These are phyloP conservation scores for Rhizopogon vesiculosus DNA, from an alignment of 768 basidiomycete species.

Conservation along the genomic window DNA sequence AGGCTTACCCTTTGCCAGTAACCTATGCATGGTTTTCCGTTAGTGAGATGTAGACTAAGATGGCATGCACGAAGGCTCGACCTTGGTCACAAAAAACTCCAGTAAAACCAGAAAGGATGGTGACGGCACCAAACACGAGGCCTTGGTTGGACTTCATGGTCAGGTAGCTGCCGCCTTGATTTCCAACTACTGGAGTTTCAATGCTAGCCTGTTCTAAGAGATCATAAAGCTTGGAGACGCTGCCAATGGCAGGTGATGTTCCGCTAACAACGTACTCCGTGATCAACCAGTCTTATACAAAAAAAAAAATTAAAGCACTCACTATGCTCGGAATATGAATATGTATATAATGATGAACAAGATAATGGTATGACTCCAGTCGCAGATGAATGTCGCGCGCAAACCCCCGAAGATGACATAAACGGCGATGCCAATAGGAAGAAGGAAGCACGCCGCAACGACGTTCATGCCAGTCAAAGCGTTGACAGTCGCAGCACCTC, in stretches of 20 bases:
- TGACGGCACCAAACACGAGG: slow-evolving; percentile 36
- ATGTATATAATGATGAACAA: slow-evolving; percentile 36
- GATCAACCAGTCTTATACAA: background rate
- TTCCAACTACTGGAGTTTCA: slow-evolving; percentile 44
- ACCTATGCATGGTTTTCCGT: slow-evolving; percentile 20
- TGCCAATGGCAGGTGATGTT: slow-evolving; percentile 34
- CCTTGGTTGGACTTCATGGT: slow-evolving; percentile 52
- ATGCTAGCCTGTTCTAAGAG: slow-evolving; percentile 41
- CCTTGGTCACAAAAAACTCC: slow-evolving; percentile 51
- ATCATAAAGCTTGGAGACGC: slow-evolving; percentile 38
- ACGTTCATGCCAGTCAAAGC: slow-evolving; percentile 42
- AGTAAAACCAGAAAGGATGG: slow-evolving; percentile 37
- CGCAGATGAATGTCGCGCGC: slow-evolving; percentile 40
- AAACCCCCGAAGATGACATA: slow-evolving; percentile 39
- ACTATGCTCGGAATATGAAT: slow-evolving; percentile 30
- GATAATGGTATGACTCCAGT: slow-evolving; percentile 42
- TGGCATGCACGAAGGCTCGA: slow-evolving; percentile 11
- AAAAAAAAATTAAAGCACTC: slow-evolving; percentile 10
- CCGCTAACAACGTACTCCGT: slow-evolving; percentile 19
- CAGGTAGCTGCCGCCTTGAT: slow-evolving; percentile 46
- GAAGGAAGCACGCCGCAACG: slow-evolving; percentile 39
- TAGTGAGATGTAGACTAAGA: background rate
- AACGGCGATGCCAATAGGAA: slow-evolving; percentile 41
- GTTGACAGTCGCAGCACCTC: slow-evolving; percentile 42
- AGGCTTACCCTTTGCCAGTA: slow-evolving; percentile 47